Conservation (phyloP, 805 yeast species). For the Vanderwaltozyma yarrowii region DNA sequence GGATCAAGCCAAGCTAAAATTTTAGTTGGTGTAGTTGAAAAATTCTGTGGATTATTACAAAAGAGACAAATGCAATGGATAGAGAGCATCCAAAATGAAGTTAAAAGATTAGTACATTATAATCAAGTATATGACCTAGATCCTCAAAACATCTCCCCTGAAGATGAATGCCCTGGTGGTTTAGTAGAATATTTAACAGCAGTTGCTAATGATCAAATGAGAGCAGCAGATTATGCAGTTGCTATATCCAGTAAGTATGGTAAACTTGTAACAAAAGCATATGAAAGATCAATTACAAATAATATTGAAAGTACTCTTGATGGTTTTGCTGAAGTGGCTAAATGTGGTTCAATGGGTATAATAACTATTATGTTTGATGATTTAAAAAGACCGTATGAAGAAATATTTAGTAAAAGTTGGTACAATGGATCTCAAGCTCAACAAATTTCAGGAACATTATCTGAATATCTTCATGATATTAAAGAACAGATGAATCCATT, state of each 20-base stretch:
- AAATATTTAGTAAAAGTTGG: conserved; percentile 64
- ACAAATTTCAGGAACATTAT: conserved; percentile 60
- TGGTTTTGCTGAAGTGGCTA: conserved; percentile 67
- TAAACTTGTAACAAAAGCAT: conserved; percentile 54
- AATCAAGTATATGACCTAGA: conserved; percentile 25
- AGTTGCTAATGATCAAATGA: conserved; percentile 73
- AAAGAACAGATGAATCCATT: conserved; percentile 42
- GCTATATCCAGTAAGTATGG: conserved; percentile 57
- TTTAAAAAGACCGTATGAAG: conserved; percentile 48
- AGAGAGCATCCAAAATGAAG: conserved; percentile 43
- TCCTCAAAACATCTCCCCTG: conserved; percentile 29
- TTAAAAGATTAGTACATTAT: conserved; percentile 29
- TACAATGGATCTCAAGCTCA: conserved; percentile 47
- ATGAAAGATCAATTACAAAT: conserved; percentile 47
- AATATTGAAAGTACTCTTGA: conserved; percentile 59
- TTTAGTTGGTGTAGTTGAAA: conserved; percentile 64
- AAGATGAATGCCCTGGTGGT: conserved; percentile 54
- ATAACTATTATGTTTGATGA: conserved; percentile 63
- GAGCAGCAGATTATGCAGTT: conserved; percentile 59
- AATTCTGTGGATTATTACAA: conserved; percentile 52
- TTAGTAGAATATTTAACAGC: conserved; percentile 73
- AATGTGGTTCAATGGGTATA: conserved; percentile 46
- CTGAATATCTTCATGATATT: conserved; percentile 63
- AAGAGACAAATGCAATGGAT: conserved; percentile 58
- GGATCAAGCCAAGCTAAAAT: conserved; percentile 75